phyloP scores from a whole-genome alignment of 2,329 filamentous ascomycete genomes.

The Trichoderma sp. region DNA sequence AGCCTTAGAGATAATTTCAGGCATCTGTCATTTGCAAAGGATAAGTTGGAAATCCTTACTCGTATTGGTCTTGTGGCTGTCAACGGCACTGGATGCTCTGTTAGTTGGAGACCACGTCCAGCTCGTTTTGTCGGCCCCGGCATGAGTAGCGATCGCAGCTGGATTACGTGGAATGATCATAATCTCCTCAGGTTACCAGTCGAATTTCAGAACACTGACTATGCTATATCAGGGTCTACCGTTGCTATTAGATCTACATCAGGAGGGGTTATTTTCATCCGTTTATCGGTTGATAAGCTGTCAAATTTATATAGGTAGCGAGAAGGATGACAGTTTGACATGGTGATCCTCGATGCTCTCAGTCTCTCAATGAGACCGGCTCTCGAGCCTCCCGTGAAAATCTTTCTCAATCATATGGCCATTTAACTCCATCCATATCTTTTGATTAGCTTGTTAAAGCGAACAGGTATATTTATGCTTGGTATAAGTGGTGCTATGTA shows the following conservation, averaged over 20 bases:
- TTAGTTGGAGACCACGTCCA: not conserved
- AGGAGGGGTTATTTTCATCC: not conserved
- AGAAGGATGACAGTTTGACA: not conserved
- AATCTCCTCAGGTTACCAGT: not conserved
- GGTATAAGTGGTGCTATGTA: not conserved
- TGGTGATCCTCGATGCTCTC: not conserved
- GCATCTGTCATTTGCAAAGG: not conserved
- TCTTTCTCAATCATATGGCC: not conserved
- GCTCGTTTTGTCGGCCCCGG: not conserved
- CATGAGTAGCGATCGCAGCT: not conserved
- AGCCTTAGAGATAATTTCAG: fast-evolving
- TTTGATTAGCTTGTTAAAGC: not conserved
- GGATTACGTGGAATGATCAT: not conserved
- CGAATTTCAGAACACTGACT: not conserved
- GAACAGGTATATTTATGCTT: not conserved
- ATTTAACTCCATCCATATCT: not conserved
- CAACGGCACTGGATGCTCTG: not conserved
- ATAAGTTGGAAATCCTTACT: not conserved
- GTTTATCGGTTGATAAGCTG: not conserved
- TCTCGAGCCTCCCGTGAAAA: not conserved
- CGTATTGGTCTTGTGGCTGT: not conserved
- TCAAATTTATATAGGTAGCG: too few species aligned
- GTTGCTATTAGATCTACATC: not conserved
- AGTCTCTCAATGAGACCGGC: too few species aligned
- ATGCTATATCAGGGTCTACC: not conserved